These are phyloP conservation scores for Paramecium primaurelia DNA, from an alignment of 73 alveolate genomes.

Conservation along the genomic window DNA sequence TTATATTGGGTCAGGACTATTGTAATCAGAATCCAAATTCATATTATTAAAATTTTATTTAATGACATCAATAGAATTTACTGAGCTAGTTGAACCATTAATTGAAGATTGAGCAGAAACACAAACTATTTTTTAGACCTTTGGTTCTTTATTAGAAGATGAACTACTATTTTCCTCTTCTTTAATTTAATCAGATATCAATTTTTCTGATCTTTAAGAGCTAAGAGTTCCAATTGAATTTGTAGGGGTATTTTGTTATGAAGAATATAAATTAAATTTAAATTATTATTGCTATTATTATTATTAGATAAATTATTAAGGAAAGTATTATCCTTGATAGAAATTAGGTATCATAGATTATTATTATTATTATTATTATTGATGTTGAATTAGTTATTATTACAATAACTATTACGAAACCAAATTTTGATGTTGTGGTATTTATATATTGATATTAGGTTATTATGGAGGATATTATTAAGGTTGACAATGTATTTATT, in stretches of 20 bases:
- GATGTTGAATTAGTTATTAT: background rate
- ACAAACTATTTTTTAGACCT: background rate
- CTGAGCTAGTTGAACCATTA: conserved; percentile 45
- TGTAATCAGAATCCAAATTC: background rate
- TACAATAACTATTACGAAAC: background rate
- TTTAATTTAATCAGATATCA: conserved; percentile 11
- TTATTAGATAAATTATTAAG: background rate
- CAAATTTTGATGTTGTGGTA: background rate
- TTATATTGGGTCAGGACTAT: background rate
- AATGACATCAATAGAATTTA: background rate
- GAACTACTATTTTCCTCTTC: conserved; percentile 32
- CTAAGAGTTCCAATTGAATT: background rate
- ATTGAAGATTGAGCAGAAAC: conserved; percentile 36
- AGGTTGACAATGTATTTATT: background rate
- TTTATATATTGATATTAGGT: background rate
- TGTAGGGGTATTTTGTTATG: background rate
- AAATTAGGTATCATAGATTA: background rate
- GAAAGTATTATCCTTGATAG: background rate
- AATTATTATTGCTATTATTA: background rate
- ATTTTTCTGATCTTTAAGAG: background rate
- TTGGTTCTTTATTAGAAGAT: conserved; percentile 32
- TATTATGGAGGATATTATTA: background rate
- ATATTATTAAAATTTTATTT: background rate
- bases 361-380: background rate
- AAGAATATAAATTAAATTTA: background rate